Evolutionary conservation across 2,329 filamentous ascomycete genomes (phyloP).

Genomic region (Truncatella angustata): DNA sequence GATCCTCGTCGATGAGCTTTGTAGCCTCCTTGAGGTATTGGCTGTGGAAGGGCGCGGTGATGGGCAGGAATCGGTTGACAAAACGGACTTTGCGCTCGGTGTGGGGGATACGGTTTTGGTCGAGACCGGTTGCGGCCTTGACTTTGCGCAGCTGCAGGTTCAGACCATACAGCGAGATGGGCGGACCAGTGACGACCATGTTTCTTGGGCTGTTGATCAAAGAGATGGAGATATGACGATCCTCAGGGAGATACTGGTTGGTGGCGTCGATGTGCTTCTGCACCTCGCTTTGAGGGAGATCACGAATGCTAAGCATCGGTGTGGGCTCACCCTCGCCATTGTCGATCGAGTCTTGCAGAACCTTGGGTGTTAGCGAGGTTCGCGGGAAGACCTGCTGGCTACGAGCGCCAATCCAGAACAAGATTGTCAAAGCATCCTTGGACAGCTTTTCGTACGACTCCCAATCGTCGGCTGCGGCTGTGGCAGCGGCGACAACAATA

Average conservation of each 20-base stretch:
- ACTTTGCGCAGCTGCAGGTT: constrained; percentile 94
- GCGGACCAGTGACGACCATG: constrained; percentile 93
- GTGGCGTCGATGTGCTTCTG: constrained; percentile 97
- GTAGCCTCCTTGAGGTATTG: constrained; percentile 84
- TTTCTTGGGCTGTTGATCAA: constrained; percentile 96
- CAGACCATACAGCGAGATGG: constrained; percentile 92
- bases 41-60: constrained; percentile 98
- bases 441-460: constrained; percentile 83
- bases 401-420: constrained; percentile 97
- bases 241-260: constrained; percentile 90
- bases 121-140: constrained; percentile 94
- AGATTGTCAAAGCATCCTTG: constrained; percentile 79
- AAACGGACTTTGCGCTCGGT: constrained; percentile 97
- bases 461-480: constrained; percentile 89
- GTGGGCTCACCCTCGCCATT: constrained; percentile 94
- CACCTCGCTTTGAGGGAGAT: constrained; percentile 82
- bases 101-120: constrained; percentile 91
- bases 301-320: constrained; percentile 96
- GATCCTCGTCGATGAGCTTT: constrained; percentile 78
- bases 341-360: constrained; percentile 89
- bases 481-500: constrained; percentile 88
- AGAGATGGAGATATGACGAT: constrained; percentile 92
- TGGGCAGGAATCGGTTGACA: constrained; percentile 93
- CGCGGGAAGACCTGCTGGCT: constrained; percentile 97
- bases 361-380: constrained; percentile 87